phyloP scores from a whole-genome alignment of 768 basidiomycete species.

The Pluteus cervinus region DNA sequence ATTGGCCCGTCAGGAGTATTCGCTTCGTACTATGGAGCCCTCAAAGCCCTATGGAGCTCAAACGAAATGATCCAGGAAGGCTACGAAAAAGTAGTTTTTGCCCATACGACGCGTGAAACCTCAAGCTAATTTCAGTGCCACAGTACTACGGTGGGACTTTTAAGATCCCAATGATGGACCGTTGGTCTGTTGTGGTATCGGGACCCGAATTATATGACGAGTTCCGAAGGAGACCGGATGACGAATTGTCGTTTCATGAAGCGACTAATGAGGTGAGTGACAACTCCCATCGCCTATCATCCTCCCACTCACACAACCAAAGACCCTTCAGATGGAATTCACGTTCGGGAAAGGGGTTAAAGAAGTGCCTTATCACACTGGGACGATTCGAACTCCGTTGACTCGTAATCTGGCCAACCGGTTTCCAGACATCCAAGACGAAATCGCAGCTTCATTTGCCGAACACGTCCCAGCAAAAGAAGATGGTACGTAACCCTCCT shows the following conservation, averaged over 20 bases:
- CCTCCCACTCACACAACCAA: not conserved
- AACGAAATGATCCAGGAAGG: conserved; percentile 25
- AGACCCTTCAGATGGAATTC: conserved; percentile 29
- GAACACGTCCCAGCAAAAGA: conserved; percentile 9
- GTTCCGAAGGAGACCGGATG: conserved; percentile 38
- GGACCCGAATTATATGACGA: conserved; percentile 37
- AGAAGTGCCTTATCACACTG: conserved; percentile 15
- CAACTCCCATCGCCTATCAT: conserved; percentile 4
- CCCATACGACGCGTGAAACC: not conserved
- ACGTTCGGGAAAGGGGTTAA: conserved; percentile 23
- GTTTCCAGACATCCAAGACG: conserved; percentile 19
- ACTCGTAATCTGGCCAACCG: conserved; percentile 20
- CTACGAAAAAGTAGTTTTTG: conserved; percentile 18
- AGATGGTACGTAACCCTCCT: conserved; percentile 1
- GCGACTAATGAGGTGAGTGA: conserved; percentile 30
- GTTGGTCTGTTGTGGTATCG: conserved; percentile 40
- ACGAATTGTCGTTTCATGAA: conserved; percentile 35
- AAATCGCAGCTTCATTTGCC: conserved; percentile 15
- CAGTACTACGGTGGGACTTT: conserved; percentile 27
- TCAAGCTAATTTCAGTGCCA: not conserved
- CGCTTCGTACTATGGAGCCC: conserved; percentile 23
- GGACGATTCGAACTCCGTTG: conserved; percentile 18
- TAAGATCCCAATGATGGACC: conserved; percentile 35
- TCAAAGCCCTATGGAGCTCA: conserved; percentile 17
- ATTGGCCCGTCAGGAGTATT: conserved; percentile 28